Conservation (phyloP, 1,284 basidiomycete genomes). For the Boletus semigastroideus region DNA sequence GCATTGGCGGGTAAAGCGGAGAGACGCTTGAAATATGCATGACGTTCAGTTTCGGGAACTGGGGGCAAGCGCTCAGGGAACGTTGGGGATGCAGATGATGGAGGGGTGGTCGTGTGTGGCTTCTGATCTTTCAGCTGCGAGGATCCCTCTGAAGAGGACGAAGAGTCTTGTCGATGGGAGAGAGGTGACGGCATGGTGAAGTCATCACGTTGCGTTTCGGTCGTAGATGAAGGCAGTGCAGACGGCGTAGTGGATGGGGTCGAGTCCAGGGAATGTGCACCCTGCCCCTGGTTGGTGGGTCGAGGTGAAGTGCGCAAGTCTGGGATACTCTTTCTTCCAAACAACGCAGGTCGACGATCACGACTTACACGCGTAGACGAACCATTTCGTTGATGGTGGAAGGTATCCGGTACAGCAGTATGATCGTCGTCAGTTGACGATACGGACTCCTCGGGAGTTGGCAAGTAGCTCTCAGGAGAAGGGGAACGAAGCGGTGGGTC, state of each 20-base stretch:
- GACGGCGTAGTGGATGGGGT: slow-evolving; percentile 7
- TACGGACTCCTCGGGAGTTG: slow-evolving; percentile 56
- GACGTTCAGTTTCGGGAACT: slow-evolving; percentile 77
- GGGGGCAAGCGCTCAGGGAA: slow-evolving; percentile 43
- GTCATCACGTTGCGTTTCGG: slow-evolving; percentile 34
- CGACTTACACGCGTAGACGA: slow-evolving; percentile 50
- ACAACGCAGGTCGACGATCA: slow-evolving; percentile 41
- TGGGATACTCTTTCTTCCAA: slow-evolving; percentile 83
- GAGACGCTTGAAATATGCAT: slow-evolving; percentile 91
- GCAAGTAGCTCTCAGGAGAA: slow-evolving; percentile 58
- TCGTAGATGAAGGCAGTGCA: slow-evolving; percentile 17
- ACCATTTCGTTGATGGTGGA: slow-evolving; percentile 56
- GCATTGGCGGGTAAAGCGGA: slow-evolving; percentile 65
- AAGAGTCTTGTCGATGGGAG: slow-evolving; percentile 46
- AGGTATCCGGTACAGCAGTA: slow-evolving; percentile 26
- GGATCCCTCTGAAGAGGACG: slow-evolving; percentile 34
- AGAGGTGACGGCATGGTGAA: slow-evolving; percentile 43
- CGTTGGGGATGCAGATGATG: slow-evolving; percentile 45
- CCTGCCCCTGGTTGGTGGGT: slow-evolving; percentile 35
- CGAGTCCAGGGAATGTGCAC: slow-evolving; percentile 25
- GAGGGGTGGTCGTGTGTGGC: slow-evolving; percentile 38
- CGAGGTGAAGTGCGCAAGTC: slow-evolving; percentile 67
- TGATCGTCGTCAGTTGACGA: slow-evolving; percentile 39
- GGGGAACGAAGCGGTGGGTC: slow-evolving; percentile 47
- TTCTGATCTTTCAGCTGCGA: slow-evolving; percentile 26